A percentile compares a stretch with the other conserved stretches of the same genome.
Conservation (phyloP, 1,284 basidiomycete genomes). For the Heliocybe sulcata region DNA sequence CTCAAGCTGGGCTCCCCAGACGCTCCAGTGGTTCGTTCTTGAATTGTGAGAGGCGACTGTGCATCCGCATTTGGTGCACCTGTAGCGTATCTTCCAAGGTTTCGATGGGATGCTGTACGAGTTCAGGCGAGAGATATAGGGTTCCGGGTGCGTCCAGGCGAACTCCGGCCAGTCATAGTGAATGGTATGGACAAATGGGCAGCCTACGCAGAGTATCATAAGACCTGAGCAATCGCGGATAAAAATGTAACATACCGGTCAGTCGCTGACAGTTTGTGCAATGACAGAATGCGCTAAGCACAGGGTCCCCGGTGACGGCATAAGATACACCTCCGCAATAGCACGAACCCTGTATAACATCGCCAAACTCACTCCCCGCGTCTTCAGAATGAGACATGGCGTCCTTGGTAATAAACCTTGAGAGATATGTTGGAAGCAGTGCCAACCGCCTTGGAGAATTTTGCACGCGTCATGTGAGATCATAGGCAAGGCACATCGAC, state of each 20-base stretch:
- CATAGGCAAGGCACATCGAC: too few species aligned
- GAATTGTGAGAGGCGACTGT: conserved; percentile 42
- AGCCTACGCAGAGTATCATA: conserved; percentile 30
- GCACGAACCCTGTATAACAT: conserved; percentile 31
- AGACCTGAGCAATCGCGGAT: conserved; percentile 1
- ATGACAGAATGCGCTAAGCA: conserved; percentile 55
- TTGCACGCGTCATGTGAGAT: too few species aligned
- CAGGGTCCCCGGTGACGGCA: conserved; percentile 34
- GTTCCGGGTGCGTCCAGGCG: conserved; percentile 39
- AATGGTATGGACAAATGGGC: conserved; percentile 53
- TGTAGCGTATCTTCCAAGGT: conserved; percentile 48
- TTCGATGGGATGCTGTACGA: conserved; percentile 36
- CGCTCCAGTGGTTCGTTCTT: conserved; percentile 36
- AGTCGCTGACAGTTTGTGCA: conserved; percentile 57
- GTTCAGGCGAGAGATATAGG: conserved; percentile 30
- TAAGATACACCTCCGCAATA: conserved; percentile 46
- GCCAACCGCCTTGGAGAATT: too few species aligned
- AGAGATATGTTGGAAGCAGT: too few species aligned
- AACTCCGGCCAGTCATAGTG: conserved; percentile 45
- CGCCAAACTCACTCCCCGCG: background rate
- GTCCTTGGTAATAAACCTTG: background rate
- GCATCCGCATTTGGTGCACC: conserved; percentile 53
- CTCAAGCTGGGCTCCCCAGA: conserved; percentile 49
- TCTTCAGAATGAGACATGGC: background rate
- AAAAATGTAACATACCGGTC: conserved; percentile 30